phyloP scores from a whole-genome alignment of 2,329 filamentous ascomycete genomes.

The Colletotrichum spaethianum region DNA sequence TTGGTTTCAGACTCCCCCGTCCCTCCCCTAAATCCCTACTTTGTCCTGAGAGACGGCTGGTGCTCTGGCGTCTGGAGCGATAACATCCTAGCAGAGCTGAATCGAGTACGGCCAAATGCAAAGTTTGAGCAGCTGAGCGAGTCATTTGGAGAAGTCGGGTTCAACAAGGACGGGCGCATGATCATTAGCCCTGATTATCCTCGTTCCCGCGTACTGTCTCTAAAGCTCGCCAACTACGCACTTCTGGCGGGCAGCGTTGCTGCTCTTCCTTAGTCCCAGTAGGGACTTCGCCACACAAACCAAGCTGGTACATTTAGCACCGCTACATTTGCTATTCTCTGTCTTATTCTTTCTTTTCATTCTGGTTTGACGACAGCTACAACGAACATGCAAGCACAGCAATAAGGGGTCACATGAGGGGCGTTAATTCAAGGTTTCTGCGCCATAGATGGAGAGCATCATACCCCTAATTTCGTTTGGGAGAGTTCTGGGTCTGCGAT shows the following conservation, averaged over 20 bases:
- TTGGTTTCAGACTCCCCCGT: conserved; percentile 73
- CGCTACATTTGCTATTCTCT: not conserved
- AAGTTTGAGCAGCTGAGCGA: conserved; percentile 75
- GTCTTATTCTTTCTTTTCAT: not conserved
- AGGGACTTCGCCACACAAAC: no score
- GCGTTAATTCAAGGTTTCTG: conserved; percentile 33
- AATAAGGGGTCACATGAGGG: conserved; percentile 30
- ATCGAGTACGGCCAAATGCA: conserved; percentile 69
- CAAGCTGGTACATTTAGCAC: no score
- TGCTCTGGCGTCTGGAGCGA: conserved; percentile 83
- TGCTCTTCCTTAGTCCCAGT: conserved; percentile 27
- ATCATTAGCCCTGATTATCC: conserved; percentile 70
- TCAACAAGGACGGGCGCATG: conserved; percentile 72
- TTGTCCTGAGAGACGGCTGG: conserved; percentile 71
- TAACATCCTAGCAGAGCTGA: conserved; percentile 73
- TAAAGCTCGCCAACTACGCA: conserved; percentile 72
- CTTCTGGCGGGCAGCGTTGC: conserved; percentile 53
- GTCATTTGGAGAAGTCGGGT: conserved; percentile 72
- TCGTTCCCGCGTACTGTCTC: conserved; percentile 65
- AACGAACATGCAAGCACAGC: conserved; percentile 40
- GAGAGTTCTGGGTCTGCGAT: conserved; percentile 32
- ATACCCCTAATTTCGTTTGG: conserved; percentile 41
- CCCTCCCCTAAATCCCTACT: conserved; percentile 81
- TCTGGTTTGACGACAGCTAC: conserved; percentile 31
- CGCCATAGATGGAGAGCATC: conserved; percentile 39